These are phyloP conservation scores for Catunica adiposa DNA, from an alignment of 2,329 filamentous ascomycete genomes.

Conservation along the genomic window DNA sequence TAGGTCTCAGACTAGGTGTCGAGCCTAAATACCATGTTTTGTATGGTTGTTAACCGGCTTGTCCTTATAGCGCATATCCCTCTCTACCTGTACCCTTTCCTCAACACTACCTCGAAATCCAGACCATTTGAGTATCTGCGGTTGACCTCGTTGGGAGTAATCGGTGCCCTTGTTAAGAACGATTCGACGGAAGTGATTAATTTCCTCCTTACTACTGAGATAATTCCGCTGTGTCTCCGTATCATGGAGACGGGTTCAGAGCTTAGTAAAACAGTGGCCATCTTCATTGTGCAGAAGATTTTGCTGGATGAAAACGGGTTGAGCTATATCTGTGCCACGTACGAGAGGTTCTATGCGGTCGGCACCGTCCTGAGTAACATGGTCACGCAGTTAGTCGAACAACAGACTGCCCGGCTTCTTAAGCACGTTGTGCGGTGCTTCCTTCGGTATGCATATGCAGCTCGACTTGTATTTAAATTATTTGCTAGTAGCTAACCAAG, in stretches of 20 bases:
- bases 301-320: conserved; percentile 89
- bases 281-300: conserved; percentile 99
- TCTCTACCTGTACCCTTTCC: conserved; percentile 90
- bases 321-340: conserved; percentile 96
- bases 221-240: conserved; percentile 88
- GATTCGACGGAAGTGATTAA: conserved; percentile 98
- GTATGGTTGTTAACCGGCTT: not conserved
- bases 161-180: conserved; percentile 94
- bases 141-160: conserved; percentile 87
- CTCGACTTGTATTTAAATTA: conserved; percentile 13
- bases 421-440: conserved; percentile 98
- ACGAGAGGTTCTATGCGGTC: conserved; percentile 95
- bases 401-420: conserved; percentile 84
- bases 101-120: conserved; percentile 97
- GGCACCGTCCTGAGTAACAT: conserved; percentile 97
- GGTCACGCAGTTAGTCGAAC: conserved; percentile 93
- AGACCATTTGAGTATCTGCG: conserved; percentile 94
- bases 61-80: conserved; percentile 67
- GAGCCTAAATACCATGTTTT: not conserved
- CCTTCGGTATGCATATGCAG: conserved; percentile 49
- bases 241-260: conserved; percentile 99
- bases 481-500: not conserved
- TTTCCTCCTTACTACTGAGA: conserved; percentile 94
- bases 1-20: conserved; percentile 26
- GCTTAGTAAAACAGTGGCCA: conserved; percentile 95